Percentiles rank a stretch among this genome's conserved stretches.
Conservation (phyloP, 2,329 filamentous ascomycete genomes). For the Botrytis elliptica region DNA sequence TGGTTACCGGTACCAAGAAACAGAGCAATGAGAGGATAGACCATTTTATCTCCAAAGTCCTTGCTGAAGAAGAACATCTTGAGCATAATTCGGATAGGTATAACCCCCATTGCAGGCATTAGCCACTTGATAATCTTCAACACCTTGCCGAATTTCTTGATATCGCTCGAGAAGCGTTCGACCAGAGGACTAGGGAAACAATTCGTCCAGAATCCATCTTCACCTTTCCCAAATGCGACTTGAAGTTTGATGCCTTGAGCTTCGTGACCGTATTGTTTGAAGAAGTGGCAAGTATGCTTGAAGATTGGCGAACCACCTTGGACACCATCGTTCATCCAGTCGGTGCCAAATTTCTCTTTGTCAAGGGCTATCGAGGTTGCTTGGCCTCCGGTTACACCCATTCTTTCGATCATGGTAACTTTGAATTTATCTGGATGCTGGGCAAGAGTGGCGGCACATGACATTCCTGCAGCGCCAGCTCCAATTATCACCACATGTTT, state of each 20-base stretch:
- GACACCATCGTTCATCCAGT: constrained; percentile 63
- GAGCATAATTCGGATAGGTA: constrained; percentile 64
- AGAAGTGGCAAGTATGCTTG: constrained; percentile 66
- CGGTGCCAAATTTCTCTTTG: constrained; percentile 54
- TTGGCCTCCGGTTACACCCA: constrained; percentile 59
- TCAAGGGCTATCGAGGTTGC: constrained; percentile 60
- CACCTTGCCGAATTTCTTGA: constrained; percentile 48
- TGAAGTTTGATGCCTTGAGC: constrained; percentile 60
- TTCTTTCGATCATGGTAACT: constrained; percentile 61
- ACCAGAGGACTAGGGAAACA: constrained; percentile 61
- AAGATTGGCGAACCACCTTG: constrained; percentile 61
- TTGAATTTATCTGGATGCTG: constrained; percentile 65
- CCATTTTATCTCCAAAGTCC: constrained; percentile 70
- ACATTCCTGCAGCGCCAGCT: constrained; percentile 61
- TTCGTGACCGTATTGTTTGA: constrained; percentile 54
- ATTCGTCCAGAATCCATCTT: constrained; percentile 63
- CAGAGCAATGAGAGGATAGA: constrained; percentile 68
- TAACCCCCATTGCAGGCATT: constrained; percentile 57
- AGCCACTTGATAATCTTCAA: constrained; percentile 54
- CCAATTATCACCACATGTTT: constrained; percentile 60
- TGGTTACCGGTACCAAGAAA: constrained; percentile 74
- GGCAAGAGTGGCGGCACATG: constrained; percentile 63
- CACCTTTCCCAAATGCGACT: constrained; percentile 61
- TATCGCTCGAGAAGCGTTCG: constrained; percentile 54
- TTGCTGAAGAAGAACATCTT: constrained; percentile 66